A percentile compares a stretch with the other conserved stretches of the same genome.
Evolutionary conservation across 257 asterid genomes (phyloP).

Genomic region (Oldenlandia corymbosa): DNA sequence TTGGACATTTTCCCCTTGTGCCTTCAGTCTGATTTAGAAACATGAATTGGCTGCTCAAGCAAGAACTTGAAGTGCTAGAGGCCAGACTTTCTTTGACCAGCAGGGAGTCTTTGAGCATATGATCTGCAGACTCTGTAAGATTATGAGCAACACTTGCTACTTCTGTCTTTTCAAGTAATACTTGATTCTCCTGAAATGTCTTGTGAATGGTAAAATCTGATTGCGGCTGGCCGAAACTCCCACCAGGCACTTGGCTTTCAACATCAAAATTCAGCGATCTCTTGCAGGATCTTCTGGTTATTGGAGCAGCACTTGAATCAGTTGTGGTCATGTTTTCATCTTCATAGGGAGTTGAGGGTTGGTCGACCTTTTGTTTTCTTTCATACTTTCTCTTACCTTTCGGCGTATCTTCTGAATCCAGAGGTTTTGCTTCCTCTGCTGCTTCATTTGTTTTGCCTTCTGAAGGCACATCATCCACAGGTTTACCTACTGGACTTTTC

Average conservation of each 20-base stretch:
- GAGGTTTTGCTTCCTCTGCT: conserved; percentile 21
- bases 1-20: conserved; percentile 57
- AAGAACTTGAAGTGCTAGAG: conserved; percentile 22
- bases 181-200: conserved; percentile 21
- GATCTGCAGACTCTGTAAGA: conserved; percentile 19
- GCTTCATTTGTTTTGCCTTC: conserved; percentile 31
- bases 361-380: conserved; percentile 29
- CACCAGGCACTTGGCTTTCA: conserved; percentile 32
- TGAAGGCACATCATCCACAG: conserved; percentile 20
- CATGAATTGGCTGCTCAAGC: conserved; percentile 25
- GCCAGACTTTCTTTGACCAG: conserved; percentile 26
- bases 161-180: conserved; percentile 27
- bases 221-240: conserved; percentile 16
- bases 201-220: conserved; percentile 24
- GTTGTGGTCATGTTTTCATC: conserved; percentile 27
- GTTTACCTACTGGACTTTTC: conserved; percentile 26
- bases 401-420: conserved; percentile 25
- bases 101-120: conserved; percentile 20
- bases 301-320: conserved; percentile 13
- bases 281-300: conserved; percentile 55
- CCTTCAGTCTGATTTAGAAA: conserved; percentile 23
- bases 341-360: conserved; percentile 30
- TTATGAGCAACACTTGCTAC: conserved; percentile 24
- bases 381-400: conserved; percentile 33
- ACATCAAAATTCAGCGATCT: conserved; percentile 50